Base-by-base conservation (phyloP, 148 eudicot genomes). In the Persicaria maculosa region DNA sequence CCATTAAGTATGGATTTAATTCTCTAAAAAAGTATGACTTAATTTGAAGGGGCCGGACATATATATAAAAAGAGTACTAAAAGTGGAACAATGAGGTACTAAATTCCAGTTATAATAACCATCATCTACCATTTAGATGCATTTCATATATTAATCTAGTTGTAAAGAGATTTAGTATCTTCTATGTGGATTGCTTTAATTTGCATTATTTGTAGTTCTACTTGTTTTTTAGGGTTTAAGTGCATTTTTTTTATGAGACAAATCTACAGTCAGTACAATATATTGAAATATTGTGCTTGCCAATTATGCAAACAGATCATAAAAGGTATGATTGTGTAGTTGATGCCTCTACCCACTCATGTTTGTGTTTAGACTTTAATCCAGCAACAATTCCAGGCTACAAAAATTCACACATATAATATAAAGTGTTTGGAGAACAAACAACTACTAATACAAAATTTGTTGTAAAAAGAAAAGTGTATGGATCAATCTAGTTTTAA, bases 331-430 rank as follows among this genome's bases (percentile, higher is more conserved):
- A 65, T 14, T 40, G 14, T 65, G 70, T 65, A 9, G 70, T 40
- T 65, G 70, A 65, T 65, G n/a, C 46, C 17, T 64, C 36, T 64
- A 31, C 36, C 64, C 36, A 58, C 64, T 58, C 43, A 1, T 31
- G 40, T 1, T 61, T 61, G 20, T 22, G 67, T 61, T 43, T 61
- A 61, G 67, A n/a, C 69, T 31, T 64, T 31, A 12, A 36, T 64
- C 45, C 0, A 31, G 69, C 69, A 64, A 64, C 69, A 64, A 36
- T 36, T 40, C 70, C 70, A 65, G 70, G 70, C 70, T 65, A 65
- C 40, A 31, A 1, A 31, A 31, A 31, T 31, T 31, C 40, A 31
- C 0, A 31, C 40, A 31, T 31, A 31, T 31, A 31, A 31, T 12
- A 12, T 65, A 65, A 40, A 64, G 47, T 36, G 11, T 48, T 62